phyloP scores from a whole-genome alignment of 371 early-diverging fungal genomes.

The Syncephalastrum monosporum region DNA sequence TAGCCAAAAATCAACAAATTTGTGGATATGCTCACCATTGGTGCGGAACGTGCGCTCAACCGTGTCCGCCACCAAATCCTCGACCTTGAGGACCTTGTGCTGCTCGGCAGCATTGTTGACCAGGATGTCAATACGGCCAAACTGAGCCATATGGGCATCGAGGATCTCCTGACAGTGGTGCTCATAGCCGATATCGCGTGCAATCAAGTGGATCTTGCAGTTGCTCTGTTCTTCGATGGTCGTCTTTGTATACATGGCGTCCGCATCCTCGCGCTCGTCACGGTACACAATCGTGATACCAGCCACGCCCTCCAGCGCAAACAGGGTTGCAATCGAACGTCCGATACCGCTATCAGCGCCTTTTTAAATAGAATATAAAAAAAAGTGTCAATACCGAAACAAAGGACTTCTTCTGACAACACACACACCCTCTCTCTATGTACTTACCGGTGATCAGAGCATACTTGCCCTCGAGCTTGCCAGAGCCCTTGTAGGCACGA shows the following conservation, averaged over 20 bases:
- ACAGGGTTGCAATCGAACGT: slow-evolving; percentile 44
- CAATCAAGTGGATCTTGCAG: slow-evolving; percentile 44
- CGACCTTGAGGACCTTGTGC: slow-evolving; percentile 38
- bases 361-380: slow-evolving; percentile 1
- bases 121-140: slow-evolving; percentile 58
- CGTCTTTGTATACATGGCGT: slow-evolving; percentile 45
- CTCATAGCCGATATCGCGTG: slow-evolving; percentile 48
- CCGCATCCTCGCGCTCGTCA: slow-evolving; percentile 48
- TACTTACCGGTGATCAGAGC: slow-evolving; percentile 45
- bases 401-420: background rate
- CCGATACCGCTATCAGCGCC: slow-evolving; percentile 55
- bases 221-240: slow-evolving; percentile 46
- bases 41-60: slow-evolving; percentile 51
- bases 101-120: slow-evolving; percentile 69
- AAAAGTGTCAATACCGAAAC: background rate
- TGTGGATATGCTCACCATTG: slow-evolving; percentile 34
- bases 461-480: slow-evolving; percentile 42
- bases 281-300: slow-evolving; percentile 54
- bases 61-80: slow-evolving; percentile 35
- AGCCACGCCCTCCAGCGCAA: slow-evolving; percentile 47
- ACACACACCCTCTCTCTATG: too few relatives aligned
- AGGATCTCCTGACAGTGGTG: slow-evolving; percentile 46
- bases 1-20: too few relatives aligned
- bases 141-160: slow-evolving; percentile 35
- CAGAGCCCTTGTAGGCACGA: slow-evolving; percentile 41